Conservation (phyloP, 306 rosid species). For the Rosa rugosa region DNA sequence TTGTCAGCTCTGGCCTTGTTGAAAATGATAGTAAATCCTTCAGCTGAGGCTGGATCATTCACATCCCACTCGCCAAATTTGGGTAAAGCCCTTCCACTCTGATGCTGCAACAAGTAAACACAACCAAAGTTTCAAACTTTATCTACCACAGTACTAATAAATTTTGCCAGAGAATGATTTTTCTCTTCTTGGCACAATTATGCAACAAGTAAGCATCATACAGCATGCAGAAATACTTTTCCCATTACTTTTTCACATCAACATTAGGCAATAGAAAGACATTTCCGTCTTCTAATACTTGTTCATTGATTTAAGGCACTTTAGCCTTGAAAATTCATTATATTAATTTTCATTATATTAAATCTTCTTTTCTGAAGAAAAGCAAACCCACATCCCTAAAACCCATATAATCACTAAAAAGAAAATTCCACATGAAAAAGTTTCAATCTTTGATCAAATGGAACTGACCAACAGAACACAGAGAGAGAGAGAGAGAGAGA, state of each 20-base stretch:
- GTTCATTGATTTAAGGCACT: background rate
- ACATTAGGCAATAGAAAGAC: background rate
- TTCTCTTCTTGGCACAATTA: background rate
- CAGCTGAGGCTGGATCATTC: conserved; percentile 77
- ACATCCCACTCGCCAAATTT: conserved; percentile 98
- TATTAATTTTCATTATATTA: too few relatives aligned
- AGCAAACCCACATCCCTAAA: background rate
- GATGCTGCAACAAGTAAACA: conserved; percentile 39
- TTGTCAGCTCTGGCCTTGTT: conserved; percentile 73
- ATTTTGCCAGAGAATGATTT: background rate
- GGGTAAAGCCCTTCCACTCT: conserved; percentile 55
- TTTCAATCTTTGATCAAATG: background rate
- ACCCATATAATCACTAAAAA: background rate
- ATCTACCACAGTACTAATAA: background rate
- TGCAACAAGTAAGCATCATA: background rate
- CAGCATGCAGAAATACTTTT: background rate
- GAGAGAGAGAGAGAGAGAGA: background rate
- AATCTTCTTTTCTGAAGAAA: background rate
- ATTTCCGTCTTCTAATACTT: too few relatives aligned
- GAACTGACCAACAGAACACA: background rate
- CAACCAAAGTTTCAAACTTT: background rate
- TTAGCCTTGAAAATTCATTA: background rate
- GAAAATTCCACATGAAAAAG: background rate
- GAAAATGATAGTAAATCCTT: conserved; percentile 78
- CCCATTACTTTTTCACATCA: background rate